These are phyloP conservation scores for Rhizopus stolonifer DNA, from an alignment of 371 early-diverging fungal species.

Conservation along the genomic window DNA sequence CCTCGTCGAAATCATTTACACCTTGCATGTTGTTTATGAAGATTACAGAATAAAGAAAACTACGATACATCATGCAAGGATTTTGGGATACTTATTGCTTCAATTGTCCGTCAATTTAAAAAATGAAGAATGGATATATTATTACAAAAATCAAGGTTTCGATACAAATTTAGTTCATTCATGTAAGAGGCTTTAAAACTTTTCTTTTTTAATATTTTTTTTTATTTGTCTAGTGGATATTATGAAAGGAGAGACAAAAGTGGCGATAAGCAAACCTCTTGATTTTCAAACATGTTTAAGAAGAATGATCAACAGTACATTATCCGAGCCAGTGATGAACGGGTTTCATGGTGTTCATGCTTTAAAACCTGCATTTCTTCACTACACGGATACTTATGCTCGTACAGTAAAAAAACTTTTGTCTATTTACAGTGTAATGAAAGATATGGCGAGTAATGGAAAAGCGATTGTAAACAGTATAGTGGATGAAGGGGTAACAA, in stretches of 20 bases:
- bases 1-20: constrained; percentile 30
- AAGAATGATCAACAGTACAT: constrained; percentile 12
- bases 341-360: constrained; percentile 21
- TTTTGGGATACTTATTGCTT: constrained; percentile 46
- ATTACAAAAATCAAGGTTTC: constrained; percentile 39
- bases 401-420: constrained; percentile 18
- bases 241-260: background rate
- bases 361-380: constrained; percentile 6
- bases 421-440: constrained; percentile 22
- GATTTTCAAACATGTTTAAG: constrained; percentile 20
- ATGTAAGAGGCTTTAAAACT: background rate
- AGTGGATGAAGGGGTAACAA: constrained; percentile 25
- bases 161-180: constrained; percentile 4
- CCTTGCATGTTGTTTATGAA: constrained; percentile 65
- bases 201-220: too few relatives aligned
- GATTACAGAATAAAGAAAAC: constrained; percentile 56
- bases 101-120: constrained; percentile 42
- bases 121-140: constrained; percentile 46
- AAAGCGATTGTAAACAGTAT: constrained; percentile 31
- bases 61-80: constrained; percentile 19
- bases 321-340: constrained; percentile 15
- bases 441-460: constrained; percentile 12
- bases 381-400: constrained; percentile 19
- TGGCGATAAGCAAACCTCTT: constrained; percentile 4
- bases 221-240: constrained; percentile 7